These are phyloP conservation scores for Monilinia fructigena DNA, from an alignment of 2,329 filamentous ascomycete genomes.

Conservation along the genomic window DNA sequence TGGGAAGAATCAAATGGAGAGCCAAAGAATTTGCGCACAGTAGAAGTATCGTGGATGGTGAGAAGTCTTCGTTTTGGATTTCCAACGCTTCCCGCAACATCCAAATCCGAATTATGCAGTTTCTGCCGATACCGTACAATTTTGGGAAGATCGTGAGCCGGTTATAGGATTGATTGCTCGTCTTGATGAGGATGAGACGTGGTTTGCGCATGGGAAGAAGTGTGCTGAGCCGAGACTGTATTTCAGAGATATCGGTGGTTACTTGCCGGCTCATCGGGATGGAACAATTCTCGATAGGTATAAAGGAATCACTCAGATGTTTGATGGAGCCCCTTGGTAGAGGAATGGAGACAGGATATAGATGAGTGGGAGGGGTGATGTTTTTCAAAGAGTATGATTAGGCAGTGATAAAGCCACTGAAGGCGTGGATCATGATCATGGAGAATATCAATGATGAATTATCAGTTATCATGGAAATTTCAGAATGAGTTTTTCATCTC, in stretches of 20 bases:
- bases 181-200: neutral
- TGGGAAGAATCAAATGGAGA: neutral
- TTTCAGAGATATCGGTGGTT: neutral
- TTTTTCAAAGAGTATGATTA: neutral
- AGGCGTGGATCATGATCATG: no score
- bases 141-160: neutral
- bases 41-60: no score
- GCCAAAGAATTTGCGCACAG: no score
- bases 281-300: neutral
- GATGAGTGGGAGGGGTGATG: neutral
- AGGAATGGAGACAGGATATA: rapidly evolving
- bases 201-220: neutral
- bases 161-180: neutral
- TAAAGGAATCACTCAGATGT: neutral
- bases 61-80: no score
- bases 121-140: neutral
- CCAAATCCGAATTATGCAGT: neutral
- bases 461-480: neutral
- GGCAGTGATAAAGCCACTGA: no score
- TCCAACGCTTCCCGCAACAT: no score
- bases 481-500: no score
- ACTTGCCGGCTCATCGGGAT: conserved; percentile 3
- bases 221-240: neutral
- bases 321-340: neutral
- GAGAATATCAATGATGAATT: no score